phyloP scores from a whole-genome alignment of 148 eudicot species.

The Dianthus caryophyllus region DNA sequence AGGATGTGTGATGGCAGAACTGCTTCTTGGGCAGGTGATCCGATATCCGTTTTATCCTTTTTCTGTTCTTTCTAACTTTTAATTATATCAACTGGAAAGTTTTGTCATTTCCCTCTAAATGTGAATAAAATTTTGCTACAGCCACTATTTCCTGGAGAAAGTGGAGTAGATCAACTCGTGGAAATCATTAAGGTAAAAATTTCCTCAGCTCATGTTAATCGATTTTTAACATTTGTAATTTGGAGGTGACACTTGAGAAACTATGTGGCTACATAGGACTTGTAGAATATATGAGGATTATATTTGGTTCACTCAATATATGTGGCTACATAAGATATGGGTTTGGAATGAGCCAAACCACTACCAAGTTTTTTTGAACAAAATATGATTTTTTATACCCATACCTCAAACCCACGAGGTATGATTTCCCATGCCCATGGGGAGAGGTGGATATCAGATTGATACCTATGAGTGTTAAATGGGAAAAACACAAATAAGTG shows the following conservation, averaged over 20 bases:
- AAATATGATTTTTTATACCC: too few species aligned
- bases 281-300: background rate
- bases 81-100: background rate
- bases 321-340: background rate
- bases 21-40: slow-evolving; percentile 85
- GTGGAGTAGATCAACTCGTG: slow-evolving; percentile 96
- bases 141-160: slow-evolving; percentile 99
- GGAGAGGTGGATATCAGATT: too few species aligned
- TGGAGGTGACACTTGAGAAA: background rate
- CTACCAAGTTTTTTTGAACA: background rate
- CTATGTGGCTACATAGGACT: background rate
- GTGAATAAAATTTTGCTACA: slow-evolving; percentile 28
- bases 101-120: slow-evolving; percentile 1
- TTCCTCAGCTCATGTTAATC: background rate
- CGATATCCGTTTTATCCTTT: background rate
- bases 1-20: slow-evolving; percentile 97
- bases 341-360: background rate
- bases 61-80: background rate
- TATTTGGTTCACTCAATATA: background rate
- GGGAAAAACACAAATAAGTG: too few species aligned
- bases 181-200: slow-evolving; percentile 83
- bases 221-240: slow-evolving; percentile 7
- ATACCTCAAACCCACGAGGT: too few species aligned
- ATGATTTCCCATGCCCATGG: too few species aligned
- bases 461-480: too few species aligned